Evolutionary conservation across 306 rosid genomes (phyloP), one percentile per base, ranked within the genome.

Genomic region (Abrus precatorius): DNA sequence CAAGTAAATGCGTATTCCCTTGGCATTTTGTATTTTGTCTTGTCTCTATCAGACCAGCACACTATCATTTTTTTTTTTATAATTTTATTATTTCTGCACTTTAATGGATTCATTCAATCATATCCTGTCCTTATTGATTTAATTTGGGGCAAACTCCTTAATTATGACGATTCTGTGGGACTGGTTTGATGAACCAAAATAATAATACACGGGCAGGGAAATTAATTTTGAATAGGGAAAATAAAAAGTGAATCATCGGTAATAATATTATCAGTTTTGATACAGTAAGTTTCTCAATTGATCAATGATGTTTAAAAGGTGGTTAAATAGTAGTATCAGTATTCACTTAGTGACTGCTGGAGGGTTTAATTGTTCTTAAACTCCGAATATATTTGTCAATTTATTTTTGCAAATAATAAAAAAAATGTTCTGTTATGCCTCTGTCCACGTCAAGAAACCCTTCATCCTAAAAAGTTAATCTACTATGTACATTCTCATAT

Each of bases 1-100:
- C 45, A 13, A 75, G 43, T 74, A 44, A 30, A 82, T 69, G 57
- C 40, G 33, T 82, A 66, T 40, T 52, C 66, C 53, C 20, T 82
- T 13, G 10, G 41, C 34, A 59, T 52, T 20, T 57, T 61, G 69
- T 82, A 52, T 50, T 67, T 64, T 52, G 5, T 71, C 27, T 38
- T 54, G 33, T 69, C 41, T 61, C 59, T 69, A 60, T 76, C 27
- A 52, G 9, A 76, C 29, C 44, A 69, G 61, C 29, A 8, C 72
- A 3, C 9, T 13, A 7, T 11, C 30, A n/a, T 43, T 52, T 54
- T 13, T 10, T 72, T 30, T 5, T 65, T 66, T 65, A 6, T 45
- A 33, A 33, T 45, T 74, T 66, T 66, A 28, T 55, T 41, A 9
- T 10, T 53, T 64, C 32, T 33, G 29, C 71, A 79, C 52, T 57